Conservation (phyloP, 768 basidiomycete genomes). For the Nidularia sp. region DNA sequence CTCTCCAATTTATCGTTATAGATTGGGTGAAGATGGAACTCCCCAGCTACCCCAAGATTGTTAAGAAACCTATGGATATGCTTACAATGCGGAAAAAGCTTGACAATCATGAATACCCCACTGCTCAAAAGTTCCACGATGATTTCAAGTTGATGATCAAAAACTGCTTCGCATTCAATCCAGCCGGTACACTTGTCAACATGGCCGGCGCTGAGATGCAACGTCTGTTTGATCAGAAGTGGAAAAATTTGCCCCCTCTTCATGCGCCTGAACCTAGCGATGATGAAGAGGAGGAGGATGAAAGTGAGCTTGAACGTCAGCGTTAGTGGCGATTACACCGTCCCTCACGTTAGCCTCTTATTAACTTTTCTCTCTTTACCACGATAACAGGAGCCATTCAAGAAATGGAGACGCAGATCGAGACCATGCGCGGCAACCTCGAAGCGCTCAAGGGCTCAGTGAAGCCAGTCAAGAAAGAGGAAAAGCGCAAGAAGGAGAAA, state of each 20-base stretch:
- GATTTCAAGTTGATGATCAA: conserved; percentile 95
- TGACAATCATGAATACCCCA: conserved; percentile 69
- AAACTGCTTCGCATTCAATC: conserved; percentile 93
- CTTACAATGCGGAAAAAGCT: conserved; percentile 85
- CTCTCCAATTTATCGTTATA: conserved; percentile 21
- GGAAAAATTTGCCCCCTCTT: conserved; percentile 70
- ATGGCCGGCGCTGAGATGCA: conserved; percentile 84
- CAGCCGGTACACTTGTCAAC: conserved; percentile 81
- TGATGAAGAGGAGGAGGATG: conserved; percentile 64
- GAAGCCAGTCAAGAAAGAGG: conserved; percentile 69
- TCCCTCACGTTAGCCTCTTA: too few species aligned
- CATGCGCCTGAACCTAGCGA: conserved; percentile 42
- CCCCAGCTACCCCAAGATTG: conserved; percentile 79
- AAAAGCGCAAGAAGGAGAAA: conserved; percentile 58
- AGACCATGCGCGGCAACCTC: conserved; percentile 69
- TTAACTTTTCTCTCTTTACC: too few species aligned
- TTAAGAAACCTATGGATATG: conserved; percentile 96
- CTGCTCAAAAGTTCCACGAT: conserved; percentile 76
- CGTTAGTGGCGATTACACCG: conserved; percentile 48
- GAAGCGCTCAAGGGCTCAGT: conserved; percentile 56
- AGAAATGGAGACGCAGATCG: conserved; percentile 78
- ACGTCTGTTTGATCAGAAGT: conserved; percentile 88
- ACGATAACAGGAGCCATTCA: conserved; percentile 59
- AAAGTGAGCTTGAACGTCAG: conserved; percentile 51
- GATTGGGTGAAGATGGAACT: conserved; percentile 78